A percentile compares a stretch with the other conserved stretches of the same genome.
phyloP scores from a whole-genome alignment of 2,329 filamentous ascomycete species.

The Talaromyces rugulosus region DNA sequence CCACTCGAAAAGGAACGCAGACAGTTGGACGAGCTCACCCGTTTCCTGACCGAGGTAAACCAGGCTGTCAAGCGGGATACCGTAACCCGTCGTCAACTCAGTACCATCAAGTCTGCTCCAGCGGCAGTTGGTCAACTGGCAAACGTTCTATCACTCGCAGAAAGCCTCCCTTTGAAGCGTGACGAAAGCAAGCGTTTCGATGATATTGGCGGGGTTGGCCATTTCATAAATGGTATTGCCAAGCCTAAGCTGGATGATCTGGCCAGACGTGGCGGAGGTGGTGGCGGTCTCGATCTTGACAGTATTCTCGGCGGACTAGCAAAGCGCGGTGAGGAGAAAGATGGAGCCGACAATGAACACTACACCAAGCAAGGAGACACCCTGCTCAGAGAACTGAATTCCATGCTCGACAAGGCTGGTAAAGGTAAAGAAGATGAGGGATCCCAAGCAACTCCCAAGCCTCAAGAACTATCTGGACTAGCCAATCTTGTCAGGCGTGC shows the following conservation, averaged over 20 bases:
- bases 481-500: not conserved
- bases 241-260: not conserved
- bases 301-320: not conserved
- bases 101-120: slow-evolving; percentile 5
- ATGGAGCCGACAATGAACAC: not conserved
- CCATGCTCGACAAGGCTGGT: not conserved
- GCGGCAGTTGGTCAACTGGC: slow-evolving; percentile 1
- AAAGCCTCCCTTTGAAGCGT: slow-evolving; percentile 7
- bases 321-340: not conserved
- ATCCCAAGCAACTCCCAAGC: not conserved
- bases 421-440: not conserved
- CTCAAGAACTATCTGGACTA: not conserved
- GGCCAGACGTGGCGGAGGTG: not conserved
- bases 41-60: not conserved
- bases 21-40: slow-evolving; percentile 1
- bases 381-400: not conserved
- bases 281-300: not conserved
- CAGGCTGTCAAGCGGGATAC: slow-evolving; percentile 2
- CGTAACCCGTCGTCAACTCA: not conserved
- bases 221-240: not conserved
- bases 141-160: not conserved
- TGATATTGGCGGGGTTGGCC: not conserved
- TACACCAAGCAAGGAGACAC: not conserved
- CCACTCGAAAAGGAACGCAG: not conserved
- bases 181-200: not conserved